Conservation (phyloP, 2,329 filamentous ascomycete genomes). For the Emmonsiellopsis sp. region DNA sequence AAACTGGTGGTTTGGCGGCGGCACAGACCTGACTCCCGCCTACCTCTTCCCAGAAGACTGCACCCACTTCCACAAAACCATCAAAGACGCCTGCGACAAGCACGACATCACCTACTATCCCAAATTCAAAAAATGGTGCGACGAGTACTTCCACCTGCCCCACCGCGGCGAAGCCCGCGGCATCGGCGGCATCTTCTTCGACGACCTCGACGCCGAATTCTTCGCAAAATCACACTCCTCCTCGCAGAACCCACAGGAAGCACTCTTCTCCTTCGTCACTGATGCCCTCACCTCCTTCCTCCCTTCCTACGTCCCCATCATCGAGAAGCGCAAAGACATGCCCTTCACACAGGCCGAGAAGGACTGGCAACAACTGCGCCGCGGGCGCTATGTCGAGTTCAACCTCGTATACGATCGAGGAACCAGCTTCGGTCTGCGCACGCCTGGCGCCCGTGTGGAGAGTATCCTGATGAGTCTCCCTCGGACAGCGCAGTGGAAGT, state of each 20-base stretch:
- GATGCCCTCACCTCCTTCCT: conserved; percentile 80
- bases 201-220: conserved; percentile 68
- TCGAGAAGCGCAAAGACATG: conserved; percentile 85
- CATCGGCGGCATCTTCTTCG: conserved; percentile 95
- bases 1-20: conserved; percentile 94
- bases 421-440: conserved; percentile 87
- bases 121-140: conserved; percentile 96
- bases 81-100: conserved; percentile 87
- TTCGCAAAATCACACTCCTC: conserved; percentile 23
- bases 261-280: conserved; percentile 80
- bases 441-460: conserved; percentile 82
- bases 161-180: conserved; percentile 81
- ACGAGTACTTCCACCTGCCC: conserved; percentile 92
- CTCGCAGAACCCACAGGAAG: conserved; percentile 74
- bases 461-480: conserved; percentile 97
- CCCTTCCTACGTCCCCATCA: conserved; percentile 81
- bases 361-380: conserved; percentile 88
- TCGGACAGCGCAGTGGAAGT: conserved; percentile 85
- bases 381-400: conserved; percentile 97
- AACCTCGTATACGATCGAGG: conserved; percentile 95
- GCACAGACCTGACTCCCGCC: conserved; percentile 81
- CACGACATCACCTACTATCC: conserved; percentile 90
- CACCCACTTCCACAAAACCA: conserved; percentile 87
- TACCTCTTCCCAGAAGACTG: conserved; percentile 97
- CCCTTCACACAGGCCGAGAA: conserved; percentile 78